These are phyloP conservation scores for Diaporthe eres DNA, from an alignment of 2,329 filamentous ascomycete genomes.

Conservation along the genomic window DNA sequence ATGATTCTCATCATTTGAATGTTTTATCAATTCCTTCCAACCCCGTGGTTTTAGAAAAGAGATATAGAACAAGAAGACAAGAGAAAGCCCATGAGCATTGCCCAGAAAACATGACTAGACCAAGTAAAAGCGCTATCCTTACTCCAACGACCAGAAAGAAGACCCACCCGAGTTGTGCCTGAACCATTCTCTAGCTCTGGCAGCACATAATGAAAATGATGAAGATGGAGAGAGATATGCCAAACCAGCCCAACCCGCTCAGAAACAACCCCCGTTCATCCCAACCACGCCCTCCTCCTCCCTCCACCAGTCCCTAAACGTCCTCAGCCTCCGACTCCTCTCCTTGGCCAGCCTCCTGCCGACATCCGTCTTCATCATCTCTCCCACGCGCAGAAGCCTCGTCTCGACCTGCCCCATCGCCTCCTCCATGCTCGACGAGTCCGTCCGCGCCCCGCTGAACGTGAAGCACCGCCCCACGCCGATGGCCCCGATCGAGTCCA, in stretches of 20 bases:
- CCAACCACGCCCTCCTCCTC: constrained; percentile 58
- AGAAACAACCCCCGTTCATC: constrained; percentile 30
- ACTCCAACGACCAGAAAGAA: background rate
- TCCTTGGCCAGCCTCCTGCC: constrained; percentile 67
- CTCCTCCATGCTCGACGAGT: constrained; percentile 68
- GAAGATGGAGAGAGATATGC: background rate
- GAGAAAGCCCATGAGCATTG: background rate
- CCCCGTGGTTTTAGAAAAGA: no score
- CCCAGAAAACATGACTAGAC: background rate
- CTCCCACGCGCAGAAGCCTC: constrained; percentile 77
- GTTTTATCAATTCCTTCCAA: background rate
- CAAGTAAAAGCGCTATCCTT: background rate
- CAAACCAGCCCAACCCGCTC: background rate
- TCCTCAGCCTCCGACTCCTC: constrained; percentile 65
- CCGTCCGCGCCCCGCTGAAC: constrained; percentile 76
- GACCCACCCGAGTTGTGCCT: no score
- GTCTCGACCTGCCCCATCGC: constrained; percentile 82
- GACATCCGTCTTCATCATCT: constrained; percentile 74
- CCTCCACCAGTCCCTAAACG: constrained; percentile 71
- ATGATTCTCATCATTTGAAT: background rate
- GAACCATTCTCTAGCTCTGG: background rate
- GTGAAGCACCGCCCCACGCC: constrained; percentile 86
- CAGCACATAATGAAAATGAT: background rate
- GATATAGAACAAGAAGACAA: background rate
- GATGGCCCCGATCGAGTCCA: constrained; percentile 92